Conservation (phyloP, 257 asterid genomes). For the Solanum gracilifrons region DNA sequence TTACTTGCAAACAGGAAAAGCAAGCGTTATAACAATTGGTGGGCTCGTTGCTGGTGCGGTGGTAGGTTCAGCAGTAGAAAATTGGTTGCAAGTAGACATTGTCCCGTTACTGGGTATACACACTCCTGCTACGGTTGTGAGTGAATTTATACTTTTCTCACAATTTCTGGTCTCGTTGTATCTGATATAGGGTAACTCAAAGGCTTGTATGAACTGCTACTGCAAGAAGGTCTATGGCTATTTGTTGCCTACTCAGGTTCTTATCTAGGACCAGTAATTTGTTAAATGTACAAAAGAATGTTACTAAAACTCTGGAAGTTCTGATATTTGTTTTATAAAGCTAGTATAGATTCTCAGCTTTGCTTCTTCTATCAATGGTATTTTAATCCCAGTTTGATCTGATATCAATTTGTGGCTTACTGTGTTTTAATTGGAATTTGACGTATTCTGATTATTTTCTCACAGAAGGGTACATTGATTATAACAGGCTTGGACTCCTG, state of each 20-base stretch:
- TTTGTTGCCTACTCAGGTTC: conserved; percentile 7
- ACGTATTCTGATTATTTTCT: not conserved
- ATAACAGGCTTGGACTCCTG: not conserved
- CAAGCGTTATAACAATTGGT: conserved; percentile 77
- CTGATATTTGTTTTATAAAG: not conserved
- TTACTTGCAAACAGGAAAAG: conserved; percentile 63
- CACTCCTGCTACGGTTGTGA: conserved; percentile 74
- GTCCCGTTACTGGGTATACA: conserved; percentile 90
- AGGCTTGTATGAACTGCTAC: conserved; percentile 1
- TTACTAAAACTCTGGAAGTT: not conserved
- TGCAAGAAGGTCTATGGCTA: conserved; percentile 14
- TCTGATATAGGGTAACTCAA: conserved; percentile 39
- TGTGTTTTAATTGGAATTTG: not conserved
- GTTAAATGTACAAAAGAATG: conserved; percentile 35
- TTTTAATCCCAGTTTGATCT: not conserved
- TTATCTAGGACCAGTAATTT: conserved; percentile 32
- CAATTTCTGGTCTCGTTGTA: conserved; percentile 79
- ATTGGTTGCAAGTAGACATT: conserved; percentile 89
- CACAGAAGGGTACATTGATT: not conserved
- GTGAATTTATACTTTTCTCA: conserved; percentile 76
- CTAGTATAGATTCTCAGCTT: not conserved
- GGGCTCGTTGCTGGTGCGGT: conserved; percentile 97
- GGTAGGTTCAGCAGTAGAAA: conserved; percentile 89
- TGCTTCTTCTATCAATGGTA: not conserved
- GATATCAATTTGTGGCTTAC: not conserved